phyloP scores from a whole-genome alignment of 2,329 filamentous ascomycete genomes.

The Alternaria sp. region DNA sequence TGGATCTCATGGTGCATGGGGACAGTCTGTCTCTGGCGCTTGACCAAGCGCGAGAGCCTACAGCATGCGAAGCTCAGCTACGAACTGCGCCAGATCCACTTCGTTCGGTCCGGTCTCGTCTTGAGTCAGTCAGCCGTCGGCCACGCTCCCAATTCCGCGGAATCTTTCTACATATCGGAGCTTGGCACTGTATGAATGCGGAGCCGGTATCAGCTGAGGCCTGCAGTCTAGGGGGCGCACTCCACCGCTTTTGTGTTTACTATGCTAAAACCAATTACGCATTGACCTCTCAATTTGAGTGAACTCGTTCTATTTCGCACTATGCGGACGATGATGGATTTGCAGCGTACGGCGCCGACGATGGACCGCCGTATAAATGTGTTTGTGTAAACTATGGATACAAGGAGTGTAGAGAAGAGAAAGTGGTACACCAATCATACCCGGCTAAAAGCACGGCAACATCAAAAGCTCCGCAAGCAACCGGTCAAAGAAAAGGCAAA shows the following conservation, averaged over 20 bases:
- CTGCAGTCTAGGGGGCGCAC: neutral
- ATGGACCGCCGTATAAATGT: neutral
- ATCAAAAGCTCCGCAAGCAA: slow-evolving; percentile 3
- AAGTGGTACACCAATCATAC: slow-evolving; percentile 5
- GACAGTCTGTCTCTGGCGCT: neutral
- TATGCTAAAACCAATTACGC: neutral
- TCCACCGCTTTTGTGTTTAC: neutral
- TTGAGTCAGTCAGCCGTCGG: slow-evolving; percentile 13
- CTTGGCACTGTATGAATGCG: slow-evolving; percentile 14
- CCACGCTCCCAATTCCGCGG: slow-evolving; percentile 11
- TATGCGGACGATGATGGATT: neutral
- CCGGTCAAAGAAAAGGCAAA: neutral
- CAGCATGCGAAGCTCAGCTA: neutral
- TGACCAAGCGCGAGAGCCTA: neutral
- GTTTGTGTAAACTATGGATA: slow-evolving; percentile 16
- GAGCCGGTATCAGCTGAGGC: slow-evolving; percentile 7
- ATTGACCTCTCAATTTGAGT: neutral
- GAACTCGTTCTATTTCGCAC: neutral
- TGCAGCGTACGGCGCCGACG: neutral
- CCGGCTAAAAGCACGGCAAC: slow-evolving; percentile 7
- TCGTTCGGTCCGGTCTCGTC: slow-evolving; percentile 13
- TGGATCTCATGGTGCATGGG: neutral
- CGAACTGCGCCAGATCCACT: slow-evolving; percentile 10
- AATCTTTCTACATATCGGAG: slow-evolving; percentile 1
- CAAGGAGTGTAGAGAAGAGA: slow-evolving; percentile 29